Evolutionary conservation across 2,329 filamentous ascomycete species (phyloP).

Genomic region (Alternaria ventricosa): DNA sequence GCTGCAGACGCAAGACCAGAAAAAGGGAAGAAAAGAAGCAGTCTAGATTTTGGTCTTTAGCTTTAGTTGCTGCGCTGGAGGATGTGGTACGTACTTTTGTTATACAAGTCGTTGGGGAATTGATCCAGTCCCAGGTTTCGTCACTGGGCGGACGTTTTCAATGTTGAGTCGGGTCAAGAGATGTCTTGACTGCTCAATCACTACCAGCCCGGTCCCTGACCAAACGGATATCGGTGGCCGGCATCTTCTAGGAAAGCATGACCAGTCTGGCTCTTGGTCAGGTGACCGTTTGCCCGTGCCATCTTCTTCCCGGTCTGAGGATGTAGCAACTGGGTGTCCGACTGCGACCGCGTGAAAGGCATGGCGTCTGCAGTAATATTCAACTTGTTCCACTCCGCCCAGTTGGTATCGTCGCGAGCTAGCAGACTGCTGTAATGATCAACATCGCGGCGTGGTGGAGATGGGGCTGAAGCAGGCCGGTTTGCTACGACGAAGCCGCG

Average conservation of each 20-base stretch:
- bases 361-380: background rate
- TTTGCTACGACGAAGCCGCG: constrained; percentile 13
- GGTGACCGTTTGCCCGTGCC: background rate
- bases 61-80: background rate
- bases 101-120: background rate
- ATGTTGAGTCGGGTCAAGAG: background rate
- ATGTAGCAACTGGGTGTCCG: background rate
- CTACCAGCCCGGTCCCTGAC: background rate
- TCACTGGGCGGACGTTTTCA: background rate
- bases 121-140: background rate
- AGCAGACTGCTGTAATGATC: constrained; percentile 10
- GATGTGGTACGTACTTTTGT: background rate
- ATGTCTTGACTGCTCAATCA: background rate
- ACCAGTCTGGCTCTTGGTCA: background rate
- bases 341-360: constrained; percentile 5
- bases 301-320: background rate
- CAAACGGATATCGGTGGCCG: background rate
- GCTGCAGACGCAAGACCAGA: background rate
- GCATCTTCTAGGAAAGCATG: background rate
- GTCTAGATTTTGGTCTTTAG: background rate
- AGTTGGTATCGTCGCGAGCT: constrained; percentile 9
- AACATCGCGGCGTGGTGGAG: background rate
- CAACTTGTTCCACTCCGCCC: constrained; percentile 14
- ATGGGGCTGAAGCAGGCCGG: background rate
- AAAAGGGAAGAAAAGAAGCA: background rate